Evolutionary conservation across 1,139 yeast genomes (phyloP).

Genomic region (Geotrichum australiense): DNA sequence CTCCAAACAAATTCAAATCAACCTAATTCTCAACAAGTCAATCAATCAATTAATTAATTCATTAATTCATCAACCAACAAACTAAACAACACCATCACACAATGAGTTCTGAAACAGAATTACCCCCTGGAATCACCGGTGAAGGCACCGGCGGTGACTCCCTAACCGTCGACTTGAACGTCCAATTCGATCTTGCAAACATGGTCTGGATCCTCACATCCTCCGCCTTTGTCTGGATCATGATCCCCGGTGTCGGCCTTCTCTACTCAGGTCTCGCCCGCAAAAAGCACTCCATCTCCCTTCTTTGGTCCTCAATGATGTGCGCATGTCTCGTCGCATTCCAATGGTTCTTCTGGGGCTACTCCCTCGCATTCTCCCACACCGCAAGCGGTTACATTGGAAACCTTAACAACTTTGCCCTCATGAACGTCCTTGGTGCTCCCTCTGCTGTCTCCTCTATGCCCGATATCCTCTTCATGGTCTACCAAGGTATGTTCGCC

Average conservation of each 20-base stretch:
- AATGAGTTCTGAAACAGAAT: constrained; percentile 17
- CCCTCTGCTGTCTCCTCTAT: constrained; percentile 59
- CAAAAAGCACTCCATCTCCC: constrained; percentile 84
- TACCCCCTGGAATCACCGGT: constrained; percentile 20
- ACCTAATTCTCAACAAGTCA: too few species aligned
- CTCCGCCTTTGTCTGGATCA: constrained; percentile 77
- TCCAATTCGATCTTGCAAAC: constrained; percentile 60
- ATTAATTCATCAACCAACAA: neutral
- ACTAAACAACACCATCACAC: neutral
- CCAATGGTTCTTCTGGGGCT: constrained; percentile 99
- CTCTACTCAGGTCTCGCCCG: constrained; percentile 86
- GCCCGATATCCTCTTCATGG: constrained; percentile 83
- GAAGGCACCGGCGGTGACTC: constrained; percentile 61
- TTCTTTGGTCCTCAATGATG: constrained; percentile 92
- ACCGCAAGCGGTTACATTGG: constrained; percentile 69
- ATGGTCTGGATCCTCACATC: constrained; percentile 85
- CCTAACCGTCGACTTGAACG: constrained; percentile 62
- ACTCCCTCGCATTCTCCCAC: constrained; percentile 76
- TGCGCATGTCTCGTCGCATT: constrained; percentile 72
- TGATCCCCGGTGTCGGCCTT: constrained; percentile 92
- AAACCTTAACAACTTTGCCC: constrained; percentile 67
- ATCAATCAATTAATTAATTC: too few species aligned
- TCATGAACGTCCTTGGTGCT: constrained; percentile 76
- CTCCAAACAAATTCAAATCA: too few species aligned
- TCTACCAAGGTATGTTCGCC: constrained; percentile 96